Base-by-base conservation (phyloP, 2,329 filamentous ascomycete genomes). In the Chaetoscypha palmicola region DNA sequence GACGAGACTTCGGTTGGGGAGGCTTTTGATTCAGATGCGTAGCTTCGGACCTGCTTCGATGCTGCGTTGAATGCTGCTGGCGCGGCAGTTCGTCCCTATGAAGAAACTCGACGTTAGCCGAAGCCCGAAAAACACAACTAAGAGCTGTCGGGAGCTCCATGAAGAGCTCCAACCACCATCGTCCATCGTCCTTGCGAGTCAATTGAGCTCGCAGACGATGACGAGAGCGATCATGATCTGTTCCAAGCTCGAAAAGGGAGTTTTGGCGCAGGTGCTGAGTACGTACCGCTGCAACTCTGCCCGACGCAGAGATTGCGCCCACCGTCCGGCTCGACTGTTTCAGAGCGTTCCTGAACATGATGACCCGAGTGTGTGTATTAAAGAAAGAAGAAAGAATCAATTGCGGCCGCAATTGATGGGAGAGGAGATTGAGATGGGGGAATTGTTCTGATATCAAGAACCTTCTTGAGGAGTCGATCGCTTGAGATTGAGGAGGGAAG, bases 271-370 rank as follows among this genome's bases (percentile, higher is more conserved):
- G 64, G 65, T 63, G 65, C 65, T 66, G 65, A 65, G 67, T 69
- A 94, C 91, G 84, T 90, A 97, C 92, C 74, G 83, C 84, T 72
- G 83, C 83, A 75, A 94, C 81, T 79, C 89, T 87, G 79, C 87
- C 81, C 66, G 85, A 79, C 67, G 87, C 86, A 83, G 88, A 87
- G 76, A 94, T 81, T 75, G 87, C 88, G 76, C 87, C 86, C 74
- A 91, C 86, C 72, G 86, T 85, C 78, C 90, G 89, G 77, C 85
- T 85, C 71, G 89, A 94, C 79, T 94, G 89, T 77, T 90, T 83
- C 75, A 97, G 80, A 77, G 91, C 90, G 83, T 86, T 94, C 76
- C 91, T 88, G 81, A 96, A 94, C 91, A 97, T 96, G 74, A 70
- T 77, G 68, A 69, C 66, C 74, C 71, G 68, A 68, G 63, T 69